Conservation (phyloP, 805 yeast species). For the Ogataea ganodermae region DNA sequence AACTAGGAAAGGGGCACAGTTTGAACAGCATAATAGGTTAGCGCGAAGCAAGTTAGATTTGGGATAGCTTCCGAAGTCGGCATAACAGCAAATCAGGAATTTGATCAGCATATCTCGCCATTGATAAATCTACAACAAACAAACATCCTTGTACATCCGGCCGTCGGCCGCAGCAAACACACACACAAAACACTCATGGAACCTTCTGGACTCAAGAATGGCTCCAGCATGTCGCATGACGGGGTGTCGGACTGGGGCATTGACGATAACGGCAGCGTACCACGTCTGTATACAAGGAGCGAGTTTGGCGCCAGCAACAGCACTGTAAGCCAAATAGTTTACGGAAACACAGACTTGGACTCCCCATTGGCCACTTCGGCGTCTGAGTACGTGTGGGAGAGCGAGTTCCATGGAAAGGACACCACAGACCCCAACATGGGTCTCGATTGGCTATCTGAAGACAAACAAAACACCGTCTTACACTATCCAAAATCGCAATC, state of each 20-base stretch:
- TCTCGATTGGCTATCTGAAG: slow-evolving; percentile 5
- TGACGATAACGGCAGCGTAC: slow-evolving; percentile 18
- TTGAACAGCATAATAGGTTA: too few species aligned
- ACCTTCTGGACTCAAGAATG: background rate
- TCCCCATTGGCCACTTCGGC: slow-evolving; percentile 5
- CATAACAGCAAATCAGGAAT: background rate
- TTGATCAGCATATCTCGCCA: background rate
- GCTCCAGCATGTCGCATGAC: background rate
- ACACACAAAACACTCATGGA: background rate
- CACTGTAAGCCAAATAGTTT: slow-evolving; percentile 2
- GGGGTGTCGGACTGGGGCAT: slow-evolving; percentile 27
- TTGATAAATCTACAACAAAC: background rate
- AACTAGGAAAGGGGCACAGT: background rate
- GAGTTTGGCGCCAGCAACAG: slow-evolving; percentile 11
- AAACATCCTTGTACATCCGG: background rate
- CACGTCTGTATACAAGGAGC: slow-evolving; percentile 5
- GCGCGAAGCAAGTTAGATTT: background rate
- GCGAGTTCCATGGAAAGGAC: background rate
- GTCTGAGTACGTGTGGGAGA: slow-evolving; percentile 3
- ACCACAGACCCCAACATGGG: background rate
- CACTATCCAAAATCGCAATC: background rate
- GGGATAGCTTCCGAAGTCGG: background rate
- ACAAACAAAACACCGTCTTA: slow-evolving; percentile 3
- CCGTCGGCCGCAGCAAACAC: background rate
- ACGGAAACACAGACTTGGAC: background rate